Conservation (phyloP, 139 green algal species). For the Ettlia oleoabundans region DNA sequence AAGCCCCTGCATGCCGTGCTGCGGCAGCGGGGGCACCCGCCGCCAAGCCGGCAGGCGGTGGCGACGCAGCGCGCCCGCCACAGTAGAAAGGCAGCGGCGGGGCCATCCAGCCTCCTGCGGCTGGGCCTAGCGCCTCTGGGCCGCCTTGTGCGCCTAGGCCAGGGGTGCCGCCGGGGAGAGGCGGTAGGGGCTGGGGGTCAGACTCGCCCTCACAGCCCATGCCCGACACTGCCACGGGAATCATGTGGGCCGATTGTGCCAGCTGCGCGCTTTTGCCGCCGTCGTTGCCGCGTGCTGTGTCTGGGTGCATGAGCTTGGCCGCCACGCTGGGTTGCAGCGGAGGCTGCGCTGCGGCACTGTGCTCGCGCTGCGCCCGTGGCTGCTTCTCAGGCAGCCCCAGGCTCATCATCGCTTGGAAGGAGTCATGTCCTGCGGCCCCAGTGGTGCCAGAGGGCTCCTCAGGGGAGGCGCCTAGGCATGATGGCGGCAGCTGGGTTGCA, state of each 20-base stretch:
- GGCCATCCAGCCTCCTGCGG: too few species aligned
- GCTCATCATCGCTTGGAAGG: too few species aligned
- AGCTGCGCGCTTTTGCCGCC: background rate
- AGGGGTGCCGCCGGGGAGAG: background rate
- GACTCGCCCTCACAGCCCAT: background rate
- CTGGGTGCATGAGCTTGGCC: background rate
- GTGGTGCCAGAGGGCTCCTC: too few species aligned
- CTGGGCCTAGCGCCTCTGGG: background rate
- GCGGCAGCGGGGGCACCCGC: too few species aligned
- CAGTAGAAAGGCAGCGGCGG: too few species aligned
- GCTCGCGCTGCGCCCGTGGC: background rate
- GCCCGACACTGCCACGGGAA: background rate
- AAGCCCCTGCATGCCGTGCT: too few species aligned
- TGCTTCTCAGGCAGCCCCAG: background rate
- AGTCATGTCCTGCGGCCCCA: too few species aligned
- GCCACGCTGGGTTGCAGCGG: background rate
- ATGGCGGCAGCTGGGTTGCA: too few species aligned
- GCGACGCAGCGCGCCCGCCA: too few species aligned
- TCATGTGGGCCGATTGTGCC: background rate
- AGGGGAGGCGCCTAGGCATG: too few species aligned
- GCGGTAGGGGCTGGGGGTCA: background rate
- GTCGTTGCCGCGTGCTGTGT: background rate
- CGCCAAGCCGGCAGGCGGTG: too few species aligned
- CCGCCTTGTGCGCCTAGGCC: background rate
- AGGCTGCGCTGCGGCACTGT: background rate